These are phyloP conservation scores for Pseudogymnoascus pannorum DNA, from an alignment of 2,329 filamentous ascomycete genomes.

Conservation along the genomic window DNA sequence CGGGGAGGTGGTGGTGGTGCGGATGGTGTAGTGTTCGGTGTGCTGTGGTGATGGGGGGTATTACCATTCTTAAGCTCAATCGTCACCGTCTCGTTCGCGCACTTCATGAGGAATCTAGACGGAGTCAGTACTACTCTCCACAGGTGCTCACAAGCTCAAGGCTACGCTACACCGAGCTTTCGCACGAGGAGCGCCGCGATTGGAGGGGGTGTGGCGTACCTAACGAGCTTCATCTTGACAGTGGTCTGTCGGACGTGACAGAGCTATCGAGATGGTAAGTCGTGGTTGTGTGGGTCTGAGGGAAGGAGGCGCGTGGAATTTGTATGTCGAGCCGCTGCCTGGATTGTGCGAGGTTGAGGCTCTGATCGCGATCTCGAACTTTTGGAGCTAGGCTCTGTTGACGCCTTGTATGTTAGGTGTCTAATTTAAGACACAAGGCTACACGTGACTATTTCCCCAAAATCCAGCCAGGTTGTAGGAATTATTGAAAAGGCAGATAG, in stretches of 20 bases:
- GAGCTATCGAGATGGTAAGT: not conserved
- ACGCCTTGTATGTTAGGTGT: not conserved
- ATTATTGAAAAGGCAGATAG: not conserved
- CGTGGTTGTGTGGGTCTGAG: not conserved
- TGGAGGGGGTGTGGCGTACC: conserved; percentile 50
- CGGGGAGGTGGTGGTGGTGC: conserved; percentile 3
- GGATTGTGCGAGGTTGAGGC: not conserved
- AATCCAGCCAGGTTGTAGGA: not conserved
- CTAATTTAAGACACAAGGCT: not conserved
- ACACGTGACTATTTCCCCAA: not conserved
- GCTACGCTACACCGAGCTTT: conserved; percentile 14
- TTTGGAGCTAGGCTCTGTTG: not conserved
- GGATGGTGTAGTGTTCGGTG: conserved; percentile 6
- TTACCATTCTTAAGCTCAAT: conserved; percentile 96
- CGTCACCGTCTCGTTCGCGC: conserved; percentile 95
- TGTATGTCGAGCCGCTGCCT: not conserved
- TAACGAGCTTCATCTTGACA: conserved; percentile 88
- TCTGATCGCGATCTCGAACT: not conserved
- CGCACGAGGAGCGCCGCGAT: conserved; percentile 26
- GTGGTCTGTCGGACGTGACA: conserved; percentile 2
- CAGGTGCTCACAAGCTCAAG: not conserved
- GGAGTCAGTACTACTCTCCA: conserved; percentile 21
- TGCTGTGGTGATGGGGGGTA: not conserved
- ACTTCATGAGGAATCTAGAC: conserved; percentile 95
- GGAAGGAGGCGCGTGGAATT: not conserved